Evolutionary conservation across 176 grass and related monocot genomes (phyloP).

Genomic region (Hsuehochloa calcarea): DNA sequence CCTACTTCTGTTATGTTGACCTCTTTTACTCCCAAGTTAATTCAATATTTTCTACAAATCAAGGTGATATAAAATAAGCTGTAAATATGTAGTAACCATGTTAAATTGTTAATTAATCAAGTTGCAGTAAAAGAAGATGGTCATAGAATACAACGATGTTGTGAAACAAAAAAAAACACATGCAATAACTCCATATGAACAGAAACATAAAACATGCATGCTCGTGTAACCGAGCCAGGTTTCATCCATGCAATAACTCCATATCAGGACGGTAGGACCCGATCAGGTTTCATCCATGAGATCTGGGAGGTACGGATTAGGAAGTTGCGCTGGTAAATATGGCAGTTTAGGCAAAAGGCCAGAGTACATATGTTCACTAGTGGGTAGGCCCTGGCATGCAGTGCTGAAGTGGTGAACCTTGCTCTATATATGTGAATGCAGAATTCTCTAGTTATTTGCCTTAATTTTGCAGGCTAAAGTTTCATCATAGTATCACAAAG

Average conservation of each 20-base stretch:
- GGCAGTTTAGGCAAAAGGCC: neutral
- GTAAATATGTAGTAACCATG: neutral
- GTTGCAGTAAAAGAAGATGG: neutral
- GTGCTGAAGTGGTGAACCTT: neutral
- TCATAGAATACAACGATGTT: neutral
- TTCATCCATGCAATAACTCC: neutral
- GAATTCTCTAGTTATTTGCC: neutral
- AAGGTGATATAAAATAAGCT: neutral
- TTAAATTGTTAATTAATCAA: neutral
- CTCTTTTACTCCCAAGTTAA: neutral
- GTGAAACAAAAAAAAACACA: neutral
- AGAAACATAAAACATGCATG: constrained; percentile 9
- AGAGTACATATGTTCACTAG: neutral
- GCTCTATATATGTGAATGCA: neutral
- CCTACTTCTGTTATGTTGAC: neutral
- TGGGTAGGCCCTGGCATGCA: neutral
- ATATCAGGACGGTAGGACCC: neutral
- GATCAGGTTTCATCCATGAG: neutral
- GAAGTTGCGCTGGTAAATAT: neutral
- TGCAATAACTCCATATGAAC: neutral
- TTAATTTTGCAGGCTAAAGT: neutral
- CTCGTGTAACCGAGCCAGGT: neutral
- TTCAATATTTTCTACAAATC: neutral
- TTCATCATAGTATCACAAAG: neutral
- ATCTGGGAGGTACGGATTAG: neutral